Evolutionary conservation across 805 yeast species (phyloP), one percentile per base, ranked within the genome.

Genomic region (Sugiyamaella valdiviana): DNA sequence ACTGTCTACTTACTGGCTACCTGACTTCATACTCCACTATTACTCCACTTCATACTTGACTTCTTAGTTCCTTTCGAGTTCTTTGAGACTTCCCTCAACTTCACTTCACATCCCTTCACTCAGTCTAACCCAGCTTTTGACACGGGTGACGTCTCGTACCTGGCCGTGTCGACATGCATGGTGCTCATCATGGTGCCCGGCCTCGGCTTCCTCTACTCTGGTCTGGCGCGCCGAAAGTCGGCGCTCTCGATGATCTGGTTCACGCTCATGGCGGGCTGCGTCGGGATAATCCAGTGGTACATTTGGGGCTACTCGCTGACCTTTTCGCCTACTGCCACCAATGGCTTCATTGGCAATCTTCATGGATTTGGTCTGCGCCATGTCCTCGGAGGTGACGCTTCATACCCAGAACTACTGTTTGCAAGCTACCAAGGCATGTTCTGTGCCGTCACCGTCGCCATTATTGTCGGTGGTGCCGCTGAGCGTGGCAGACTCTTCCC

Each of bases 301-400:
- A 88, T 91, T 63, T 93, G 98, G 96, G 97, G 96, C n/a, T 90
- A 87, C 64, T 87, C 96, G 0, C 68, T 91, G 39, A 95, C 98
- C 3, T 89, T 93, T 60, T 80, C 91, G 0, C 59, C 74, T n/a
- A 77, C 85, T 0, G 88, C 96, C 1, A 71, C 82, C 29, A 89
- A 90, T 66, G 80, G 82, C 39, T 93, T 82, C 64, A 91, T 91
- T 57, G 99, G 99, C 5, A 83, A 91, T 64, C 67, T 91, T 57
- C 82, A 81, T 57, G 75, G 81, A 41, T 86, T 90, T 66, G 98
- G 96, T 4, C 80, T 87, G 61, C 77, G 84, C 62, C 76, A 85
- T 63, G 79, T 88, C 10, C 71, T 81, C 61, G 74, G 82, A 53
- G 60, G 72, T 52, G 62, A 58, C 44, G 64, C 63, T 38, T 71